Evolutionary conservation across 805 yeast genomes (phyloP).

Genomic region (Hanseniaspora nectarophila): DNA sequence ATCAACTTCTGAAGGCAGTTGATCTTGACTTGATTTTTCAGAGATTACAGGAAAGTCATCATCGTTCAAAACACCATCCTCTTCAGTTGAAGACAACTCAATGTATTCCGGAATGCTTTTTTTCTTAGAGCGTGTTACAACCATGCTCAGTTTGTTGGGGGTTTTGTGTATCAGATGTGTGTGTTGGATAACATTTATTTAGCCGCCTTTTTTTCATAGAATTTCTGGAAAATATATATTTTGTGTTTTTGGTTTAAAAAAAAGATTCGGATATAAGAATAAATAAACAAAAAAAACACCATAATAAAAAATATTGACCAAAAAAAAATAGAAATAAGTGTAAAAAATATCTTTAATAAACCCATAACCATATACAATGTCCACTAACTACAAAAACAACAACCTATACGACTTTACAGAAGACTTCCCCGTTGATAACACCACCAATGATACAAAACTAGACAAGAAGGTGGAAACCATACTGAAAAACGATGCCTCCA

Average conservation of each 20-base stretch:
- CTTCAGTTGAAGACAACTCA: neutral
- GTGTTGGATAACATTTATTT: too few species aligned
- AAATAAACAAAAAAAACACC: neutral
- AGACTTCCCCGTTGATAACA: conserved; percentile 4
- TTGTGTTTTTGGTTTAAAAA: too few species aligned
- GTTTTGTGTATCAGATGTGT: too few species aligned
- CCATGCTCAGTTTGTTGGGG: too few species aligned
- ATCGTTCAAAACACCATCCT: neutral
- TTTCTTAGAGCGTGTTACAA: neutral
- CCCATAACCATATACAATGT: neutral
- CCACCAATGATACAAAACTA: neutral
- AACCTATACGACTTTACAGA: conserved; percentile 12
- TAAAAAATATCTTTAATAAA: neutral
- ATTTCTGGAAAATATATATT: too few species aligned
- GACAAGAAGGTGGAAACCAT: neutral
- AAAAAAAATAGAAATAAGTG: neutral
- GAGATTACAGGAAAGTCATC: neutral
- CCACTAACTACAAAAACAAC: neutral
- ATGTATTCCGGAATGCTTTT: neutral
- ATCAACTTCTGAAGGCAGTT: too few species aligned
- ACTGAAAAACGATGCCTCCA: neutral
- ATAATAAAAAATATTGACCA: neutral
- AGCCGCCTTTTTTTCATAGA: too few species aligned
- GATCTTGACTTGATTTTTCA: neutral
- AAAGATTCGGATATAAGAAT: too few species aligned